Evolutionary conservation across 176 grass and related monocot species (phyloP), one percentile per base, ranked within the genome.

Genomic region (Zea luxurians): DNA sequence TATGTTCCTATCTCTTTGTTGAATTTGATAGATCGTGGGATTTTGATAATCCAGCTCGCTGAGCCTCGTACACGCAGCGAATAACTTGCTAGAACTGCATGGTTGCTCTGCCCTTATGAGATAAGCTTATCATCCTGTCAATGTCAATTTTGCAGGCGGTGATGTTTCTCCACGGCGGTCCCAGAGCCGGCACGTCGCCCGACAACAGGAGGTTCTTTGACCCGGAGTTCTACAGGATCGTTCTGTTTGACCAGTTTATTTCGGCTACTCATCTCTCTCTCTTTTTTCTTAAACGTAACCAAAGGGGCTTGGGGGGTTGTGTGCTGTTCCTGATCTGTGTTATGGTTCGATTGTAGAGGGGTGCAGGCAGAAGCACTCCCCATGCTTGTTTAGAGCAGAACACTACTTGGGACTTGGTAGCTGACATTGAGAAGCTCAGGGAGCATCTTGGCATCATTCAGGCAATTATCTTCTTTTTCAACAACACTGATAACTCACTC

Each of bases 301-400:
- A 60, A 4, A 21, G 27, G 27, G 27, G 27, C 27, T 27, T 27
- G 27, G 27, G 27, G 27, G 18, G 8, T 35, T 11, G 58, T 10
- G 2, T 21, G 18, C 34, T 61, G 2, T 34, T 35, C 58, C 8
- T 61, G 18, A 11, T 4, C 58, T 61, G 21, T 61, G 58, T 4
- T 27, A 4, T 61, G 58, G n/a, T 61, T 4, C 78, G 37, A 35
- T 48, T 83, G 48, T 71, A 99, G 96, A 87, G 92, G 82, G 96
- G 90, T 71, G 80, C 96, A 18, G 92, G 96, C 40, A 89, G 48
- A 74, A 99, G 96, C 75, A 99, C 78, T 5, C 96, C 96, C 9
- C 96, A 91, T 79, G 96, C 92, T 10, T 99, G 96, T 70, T 79
- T 99, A 83, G 88, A 90, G 60, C 71, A 91, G 61, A 99, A 99